These are phyloP conservation scores for Lachnellula occidentalis DNA, from an alignment of 2,329 filamentous ascomycete genomes.

Conservation along the genomic window DNA sequence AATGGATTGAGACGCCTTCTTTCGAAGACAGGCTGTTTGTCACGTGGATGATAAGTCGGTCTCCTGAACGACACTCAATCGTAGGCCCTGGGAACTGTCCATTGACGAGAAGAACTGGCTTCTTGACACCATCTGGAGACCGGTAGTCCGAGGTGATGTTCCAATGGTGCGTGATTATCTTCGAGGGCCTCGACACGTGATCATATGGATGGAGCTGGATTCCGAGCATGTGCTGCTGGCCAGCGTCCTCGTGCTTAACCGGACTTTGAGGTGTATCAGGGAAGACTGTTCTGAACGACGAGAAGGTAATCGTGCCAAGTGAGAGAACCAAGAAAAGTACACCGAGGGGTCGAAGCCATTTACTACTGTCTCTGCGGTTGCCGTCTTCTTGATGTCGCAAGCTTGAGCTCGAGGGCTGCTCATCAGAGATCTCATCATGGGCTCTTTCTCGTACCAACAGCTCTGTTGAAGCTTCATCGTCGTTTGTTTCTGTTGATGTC, in stretches of 20 bases:
- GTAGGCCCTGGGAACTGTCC: conserved; percentile 44
- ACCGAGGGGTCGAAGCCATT: conserved; percentile 4
- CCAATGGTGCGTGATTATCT: conserved; percentile 36
- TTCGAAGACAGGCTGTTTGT: conserved; percentile 42
- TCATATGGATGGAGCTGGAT: conserved; percentile 37
- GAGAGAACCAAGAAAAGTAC: conserved; percentile 6
- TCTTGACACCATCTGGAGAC: conserved; percentile 46
- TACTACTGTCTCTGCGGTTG: not conserved
- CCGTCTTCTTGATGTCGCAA: not conserved
- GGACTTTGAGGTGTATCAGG: not conserved
- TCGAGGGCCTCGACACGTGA: conserved; percentile 34
- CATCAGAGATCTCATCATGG: not conserved
- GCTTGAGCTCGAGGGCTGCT: too few relatives aligned
- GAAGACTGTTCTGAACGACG: not conserved
- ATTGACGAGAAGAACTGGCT: conserved; percentile 45
- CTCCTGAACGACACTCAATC: conserved; percentile 36
- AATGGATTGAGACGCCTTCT: conserved; percentile 48
- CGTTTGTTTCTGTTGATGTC: not conserved
- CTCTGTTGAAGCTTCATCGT: not conserved
- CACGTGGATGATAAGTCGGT: conserved; percentile 45
- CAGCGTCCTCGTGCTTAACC: not conserved
- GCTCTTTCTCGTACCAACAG: not conserved
- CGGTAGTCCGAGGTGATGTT: conserved; percentile 34
- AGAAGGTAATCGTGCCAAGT: not conserved
- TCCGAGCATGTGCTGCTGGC: conserved; percentile 5